phyloP scores from a whole-genome alignment of 129 eudicot species.

The Tagetes patula region DNA sequence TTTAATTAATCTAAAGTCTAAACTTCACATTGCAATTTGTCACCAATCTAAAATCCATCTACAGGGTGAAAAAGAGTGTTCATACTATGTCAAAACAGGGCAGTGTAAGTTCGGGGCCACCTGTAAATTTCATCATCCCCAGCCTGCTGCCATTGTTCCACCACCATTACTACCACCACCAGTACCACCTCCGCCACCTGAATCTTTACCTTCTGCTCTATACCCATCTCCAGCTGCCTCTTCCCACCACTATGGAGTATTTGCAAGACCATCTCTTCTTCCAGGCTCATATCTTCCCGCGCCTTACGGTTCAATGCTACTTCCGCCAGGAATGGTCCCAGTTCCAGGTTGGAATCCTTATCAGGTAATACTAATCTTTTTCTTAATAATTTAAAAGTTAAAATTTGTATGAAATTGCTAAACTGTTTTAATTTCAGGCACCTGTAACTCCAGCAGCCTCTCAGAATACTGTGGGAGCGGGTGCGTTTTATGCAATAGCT shows the following conservation, averaged over 20 bases:
- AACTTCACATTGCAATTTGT: conserved; percentile 2
- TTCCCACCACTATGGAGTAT: conserved; percentile 62
- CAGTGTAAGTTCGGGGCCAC: conserved; percentile 92
- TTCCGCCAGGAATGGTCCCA: conserved; percentile 83
- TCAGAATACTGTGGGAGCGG: conserved; percentile 53
- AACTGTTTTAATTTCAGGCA: conserved; percentile 38
- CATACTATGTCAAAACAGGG: conserved; percentile 80
- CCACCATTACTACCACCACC: conserved; percentile 5
- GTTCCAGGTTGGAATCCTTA: conserved; percentile 82
- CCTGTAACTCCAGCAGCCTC: conserved; percentile 55
- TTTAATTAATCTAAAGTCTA: not conserved
- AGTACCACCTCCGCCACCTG: conserved; percentile 34
- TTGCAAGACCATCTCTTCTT: conserved; percentile 68
- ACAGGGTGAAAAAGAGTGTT: conserved; percentile 93
- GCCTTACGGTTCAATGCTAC: conserved; percentile 62
- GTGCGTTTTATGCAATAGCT: conserved; percentile 57
- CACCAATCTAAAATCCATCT: not conserved
- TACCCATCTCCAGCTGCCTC: conserved; percentile 36
- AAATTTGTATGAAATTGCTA: not conserved
- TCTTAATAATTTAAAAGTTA: not conserved
- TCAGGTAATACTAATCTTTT: conserved; percentile 41
- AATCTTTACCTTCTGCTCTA: conserved; percentile 38
- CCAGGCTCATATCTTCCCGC: conserved; percentile 85
- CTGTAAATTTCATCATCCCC: conserved; percentile 97
- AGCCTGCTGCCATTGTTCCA: conserved; percentile 46